phyloP scores from a whole-genome alignment of 1,139 yeast genomes.

The Maudiozyma humilis region DNA sequence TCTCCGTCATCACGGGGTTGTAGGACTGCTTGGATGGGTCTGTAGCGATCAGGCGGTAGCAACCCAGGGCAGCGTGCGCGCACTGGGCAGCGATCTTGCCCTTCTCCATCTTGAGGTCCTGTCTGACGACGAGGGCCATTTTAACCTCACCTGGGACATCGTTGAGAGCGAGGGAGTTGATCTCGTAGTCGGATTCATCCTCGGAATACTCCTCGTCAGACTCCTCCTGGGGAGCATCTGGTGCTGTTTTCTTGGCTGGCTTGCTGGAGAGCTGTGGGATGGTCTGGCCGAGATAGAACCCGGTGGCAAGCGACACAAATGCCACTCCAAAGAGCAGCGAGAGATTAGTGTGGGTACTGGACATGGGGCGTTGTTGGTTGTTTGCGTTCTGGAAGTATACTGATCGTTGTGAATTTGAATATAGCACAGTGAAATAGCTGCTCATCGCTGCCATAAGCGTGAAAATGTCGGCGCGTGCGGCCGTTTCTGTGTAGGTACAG shows the following conservation, averaged over 20 bases:
- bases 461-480: not conserved
- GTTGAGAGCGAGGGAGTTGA: constrained; percentile 51
- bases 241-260: not conserved
- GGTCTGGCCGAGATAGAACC: constrained; percentile 25
- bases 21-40: constrained; percentile 44
- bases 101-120: constrained; percentile 84
- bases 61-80: constrained; percentile 91
- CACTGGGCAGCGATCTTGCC: constrained; percentile 98
- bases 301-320: constrained; percentile 25
- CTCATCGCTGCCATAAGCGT: too few species aligned
- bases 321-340: constrained; percentile 14
- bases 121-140: constrained; percentile 83
- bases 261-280: constrained; percentile 9
- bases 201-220: constrained; percentile 36
- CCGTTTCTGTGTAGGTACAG: not conserved
- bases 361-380: not conserved
- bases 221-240: too few species aligned
- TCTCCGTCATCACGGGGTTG: constrained; percentile 50
- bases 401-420: not conserved
- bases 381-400: not conserved
- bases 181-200: constrained; percentile 46
- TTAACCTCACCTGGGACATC: constrained; percentile 69
- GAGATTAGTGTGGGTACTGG: not conserved
- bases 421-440: too few species aligned
- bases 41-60: constrained; percentile 62